Conservation (phyloP, 495 filamentous ascomycete species). For the Venustampulla echinocandica region DNA sequence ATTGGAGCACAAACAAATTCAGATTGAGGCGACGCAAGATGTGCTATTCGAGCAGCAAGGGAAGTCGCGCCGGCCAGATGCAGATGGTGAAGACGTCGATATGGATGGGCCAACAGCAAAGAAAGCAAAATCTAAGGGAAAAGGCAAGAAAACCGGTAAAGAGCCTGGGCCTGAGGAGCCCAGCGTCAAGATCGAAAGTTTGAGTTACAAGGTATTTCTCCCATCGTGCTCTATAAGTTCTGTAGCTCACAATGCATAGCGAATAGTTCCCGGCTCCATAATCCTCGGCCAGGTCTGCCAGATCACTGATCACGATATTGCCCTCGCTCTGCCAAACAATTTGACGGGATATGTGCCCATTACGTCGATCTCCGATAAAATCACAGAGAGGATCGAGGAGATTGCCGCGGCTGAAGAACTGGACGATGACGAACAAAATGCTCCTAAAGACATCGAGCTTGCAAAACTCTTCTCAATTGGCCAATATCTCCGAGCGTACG, state of each 20-base stretch:
- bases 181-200: conserved; percentile 65
- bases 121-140: conserved; percentile 47
- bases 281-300: conserved; percentile 79
- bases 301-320: conserved; percentile 69
- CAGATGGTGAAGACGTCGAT: conserved; percentile 32
- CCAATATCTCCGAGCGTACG: conserved; percentile 81
- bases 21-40: conserved; percentile 85
- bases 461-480: conserved; percentile 68
- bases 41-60: conserved; percentile 83
- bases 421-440: conserved; percentile 41
- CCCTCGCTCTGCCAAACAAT: conserved; percentile 82
- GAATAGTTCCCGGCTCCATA: conserved; percentile 71
- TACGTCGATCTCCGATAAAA: conserved; percentile 73
- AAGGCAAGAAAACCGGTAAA: conserved; percentile 37
- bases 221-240: conserved; percentile 13
- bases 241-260: conserved; percentile 42
- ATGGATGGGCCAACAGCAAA: conserved; percentile 39
- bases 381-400: conserved; percentile 58
- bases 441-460: conserved; percentile 44
- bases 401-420: conserved; percentile 50
- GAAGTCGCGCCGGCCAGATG: conserved; percentile 9
- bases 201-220: conserved; percentile 74
- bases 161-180: conserved; percentile 41
- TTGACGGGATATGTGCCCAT: conserved; percentile 82
- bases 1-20: conserved; percentile 91